Percentiles rank a stretch among this genome's conserved stretches.
These are phyloP conservation scores for Phaeomoniella chlamydospora DNA, from an alignment of 2,329 filamentous ascomycete genomes.

Conservation along the genomic window DNA sequence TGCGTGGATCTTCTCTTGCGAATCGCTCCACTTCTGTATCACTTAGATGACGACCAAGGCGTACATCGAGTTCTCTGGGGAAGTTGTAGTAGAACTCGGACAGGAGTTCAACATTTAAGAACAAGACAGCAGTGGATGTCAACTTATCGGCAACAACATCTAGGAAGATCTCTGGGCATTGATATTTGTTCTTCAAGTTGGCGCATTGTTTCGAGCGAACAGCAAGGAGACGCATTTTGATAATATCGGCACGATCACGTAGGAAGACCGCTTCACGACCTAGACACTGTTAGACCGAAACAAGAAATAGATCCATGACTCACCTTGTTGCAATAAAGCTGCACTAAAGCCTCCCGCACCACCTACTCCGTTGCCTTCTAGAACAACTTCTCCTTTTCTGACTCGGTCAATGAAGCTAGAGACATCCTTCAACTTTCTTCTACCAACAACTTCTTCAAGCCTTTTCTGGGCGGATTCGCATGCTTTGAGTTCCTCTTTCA, in stretches of 20 bases:
- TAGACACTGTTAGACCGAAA: constrained; percentile 18
- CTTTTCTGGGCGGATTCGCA: constrained; percentile 65
- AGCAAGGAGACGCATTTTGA: constrained; percentile 79
- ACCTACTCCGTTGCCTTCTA: constrained; percentile 69
- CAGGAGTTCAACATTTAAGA: constrained; percentile 91
- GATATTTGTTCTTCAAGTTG: constrained; percentile 76
- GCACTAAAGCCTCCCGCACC: constrained; percentile 91
- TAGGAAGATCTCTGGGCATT: constrained; percentile 95
- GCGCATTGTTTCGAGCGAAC: constrained; percentile 84
- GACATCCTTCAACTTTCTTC: constrained; percentile 76
- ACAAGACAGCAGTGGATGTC: constrained; percentile 85
- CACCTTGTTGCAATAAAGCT: constrained; percentile 70
- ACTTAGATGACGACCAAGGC: constrained; percentile 67
- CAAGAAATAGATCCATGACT: constrained; percentile 11
- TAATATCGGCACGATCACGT: constrained; percentile 74
- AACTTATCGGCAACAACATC: constrained; percentile 92
- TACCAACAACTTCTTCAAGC: constrained; percentile 65
- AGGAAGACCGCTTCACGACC: constrained; percentile 90
- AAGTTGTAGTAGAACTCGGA: constrained; percentile 98
- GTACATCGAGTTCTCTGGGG: constrained; percentile 75
- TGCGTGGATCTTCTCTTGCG: constrained; percentile 82
- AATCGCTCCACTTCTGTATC: constrained; percentile 76
- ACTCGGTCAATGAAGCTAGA: constrained; percentile 84
- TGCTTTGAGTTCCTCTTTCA: constrained; percentile 78
- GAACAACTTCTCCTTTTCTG: constrained; percentile 65